Base-by-base conservation (phyloP, 2,329 filamentous ascomycete genomes). In the Emericellopsis atlantica region DNA sequence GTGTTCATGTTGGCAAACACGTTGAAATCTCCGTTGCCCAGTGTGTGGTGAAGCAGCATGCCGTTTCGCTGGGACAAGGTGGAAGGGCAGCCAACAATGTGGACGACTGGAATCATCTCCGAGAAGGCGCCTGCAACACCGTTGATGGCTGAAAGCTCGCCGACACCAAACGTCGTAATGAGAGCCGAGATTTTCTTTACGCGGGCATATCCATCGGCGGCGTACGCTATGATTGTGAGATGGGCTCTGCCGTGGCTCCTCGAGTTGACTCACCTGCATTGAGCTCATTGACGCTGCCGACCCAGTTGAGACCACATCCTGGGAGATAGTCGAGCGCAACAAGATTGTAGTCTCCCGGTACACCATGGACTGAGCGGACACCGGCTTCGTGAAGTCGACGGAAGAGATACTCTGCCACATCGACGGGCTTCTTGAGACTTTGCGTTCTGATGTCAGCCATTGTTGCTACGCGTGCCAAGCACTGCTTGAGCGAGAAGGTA, bases 1-100 rank as follows among this genome's bases (percentile, higher is more conserved):
- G 72, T 66, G 56, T 71, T 84, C 81, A 94, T 93, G 53, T 84
- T 75, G 49, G 78, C 72, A 58, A 93, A 94, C 41, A 87, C 84
- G 45, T 83, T 79, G 61, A 84, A 93, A 62, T 93, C 81, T 44
- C 86, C 81, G 50, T 85, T 84, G 42, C 77, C 79, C 2, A 86
- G 73, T 0, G 81, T 84, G 58, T 86, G 82, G 51, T 84, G 79
- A 26, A 72, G 60, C 29, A 70, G 57, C 61, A 69, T 66, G 48
- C 64, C 63, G 40, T 65, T 60, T 37, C 60, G 60, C 54, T 71
- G 66, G 14, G 67, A 69, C 43, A 63, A 51, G 32, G 65, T 69
- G 11, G 66, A 67, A 1, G 69, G 69, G 46, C 64, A 70, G 38
- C 69, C 69, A 33, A 81, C 77, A 42, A 82, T 78, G 56, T 87